Base-by-base conservation (phyloP, 2,329 filamentous ascomycete genomes). In the Pseudogymnoascus sp. region DNA sequence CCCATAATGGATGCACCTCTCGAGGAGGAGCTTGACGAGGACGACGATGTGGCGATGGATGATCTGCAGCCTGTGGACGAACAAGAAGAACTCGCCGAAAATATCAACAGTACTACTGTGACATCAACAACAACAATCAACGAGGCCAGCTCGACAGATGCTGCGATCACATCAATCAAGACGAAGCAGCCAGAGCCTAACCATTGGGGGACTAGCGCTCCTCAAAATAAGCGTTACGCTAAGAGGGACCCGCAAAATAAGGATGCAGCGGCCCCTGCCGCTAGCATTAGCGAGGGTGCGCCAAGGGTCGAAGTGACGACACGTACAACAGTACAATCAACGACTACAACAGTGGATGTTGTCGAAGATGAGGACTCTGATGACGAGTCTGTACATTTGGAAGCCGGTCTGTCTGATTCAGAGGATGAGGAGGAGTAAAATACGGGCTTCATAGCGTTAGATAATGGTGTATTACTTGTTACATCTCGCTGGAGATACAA, bases 371-470 rank as follows among this genome's bases (percentile, higher is more conserved):
- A 78, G 60, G 75, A 76, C 33, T 79, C 76, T 64, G 79, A 78
- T 64, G 79, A 79, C 66, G 80, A 81, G 62, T 75, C 81, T 65
- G 80, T 80, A 2, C 74, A 77, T 31, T 71, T 82, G 41, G 76
- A 79, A 64, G 69, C 78, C n/a, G 78, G 78, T 16, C 68, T 77
- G n/a, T 78, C 79, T 66, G 78, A 77, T 3, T 77, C 78, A 59
- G 76, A 78, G 33, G 78, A 78, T 4, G 76, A 79, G 4, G 76
- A 74, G 5, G 71, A 71, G 5, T 70, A 73, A 33, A 28, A 62
- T 22, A 62, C 22, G 16, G 50, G 26, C n/a, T 33, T 33, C 50
- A 33, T 56, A 19, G 10, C 28, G 10, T 56, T 33, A 3, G n/a
- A 56, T 56, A 56, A 7, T 56, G 28, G 50, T 12, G 16, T 31